Evolutionary conservation across 2,329 filamentous ascomycete genomes (phyloP), one percentile per base, ranked within the genome.

Genomic region (Ploettnerulaceae sp.): DNA sequence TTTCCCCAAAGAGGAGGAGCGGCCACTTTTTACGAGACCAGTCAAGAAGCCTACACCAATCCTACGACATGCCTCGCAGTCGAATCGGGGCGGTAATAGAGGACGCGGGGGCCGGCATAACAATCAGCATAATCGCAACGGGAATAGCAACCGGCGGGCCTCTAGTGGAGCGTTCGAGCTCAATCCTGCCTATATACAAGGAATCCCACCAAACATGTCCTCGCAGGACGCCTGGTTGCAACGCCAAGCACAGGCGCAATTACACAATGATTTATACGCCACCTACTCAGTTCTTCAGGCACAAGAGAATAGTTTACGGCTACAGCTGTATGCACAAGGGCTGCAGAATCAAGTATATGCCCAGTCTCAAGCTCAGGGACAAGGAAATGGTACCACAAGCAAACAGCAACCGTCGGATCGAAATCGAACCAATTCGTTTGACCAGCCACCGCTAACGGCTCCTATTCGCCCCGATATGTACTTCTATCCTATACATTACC

Each of bases 1-100:
- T 47, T 96, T 86, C 59, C 93, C 93, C 3, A 85, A 87, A 63
- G 89, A 94, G 60, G 77, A 81, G 61, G 53, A 61, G 42, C 70
- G 38, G 12, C 32, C 70, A 48, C 71, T 77, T 32, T 82, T 73
- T 60, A 75, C 79, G 52, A 75, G 78, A 48, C 78, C 77, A n/a
- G 64, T 72, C 2, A 64, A 71, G 5, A 71, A 73, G 28, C 69
- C 78, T 24, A 73, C 76, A 12, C 79, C 79, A 7, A 53, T 64
- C 18, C 49, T 59, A 21, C 56, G 79, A 51, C 83, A 78, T 60
- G 76, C 78, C 20, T 83, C 80, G 4, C 78, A 82, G 53, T 75
- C 77, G 40, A 66, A 67, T 15, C 48, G 61, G 42, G 55, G 55
- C 38, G 55, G 56, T 37, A 57, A 60, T 7, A 52, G 60, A 49